A percentile compares a stretch with the other conserved stretches of the same genome.
Evolutionary conservation across 208 protist genomes (phyloP).

Genomic region (Crithidia thermophila): DNA sequence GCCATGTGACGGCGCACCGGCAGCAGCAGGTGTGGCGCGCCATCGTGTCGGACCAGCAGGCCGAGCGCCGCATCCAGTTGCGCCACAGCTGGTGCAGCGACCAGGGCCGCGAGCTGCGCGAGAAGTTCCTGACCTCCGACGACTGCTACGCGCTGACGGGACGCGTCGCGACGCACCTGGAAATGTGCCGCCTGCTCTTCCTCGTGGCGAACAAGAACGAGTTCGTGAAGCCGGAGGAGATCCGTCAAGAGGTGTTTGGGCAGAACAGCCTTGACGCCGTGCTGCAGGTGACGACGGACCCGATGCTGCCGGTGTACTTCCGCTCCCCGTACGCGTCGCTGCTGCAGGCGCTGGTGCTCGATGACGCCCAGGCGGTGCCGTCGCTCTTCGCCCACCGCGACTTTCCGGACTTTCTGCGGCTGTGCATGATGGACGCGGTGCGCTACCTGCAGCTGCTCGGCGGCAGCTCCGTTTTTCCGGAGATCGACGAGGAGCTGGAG

Average conservation of each 20-base stretch:
- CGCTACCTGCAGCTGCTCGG: slow-evolving; percentile 50
- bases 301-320: slow-evolving; percentile 43
- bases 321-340: slow-evolving; percentile 37
- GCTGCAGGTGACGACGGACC: slow-evolving; percentile 42
- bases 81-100: slow-evolving; percentile 45
- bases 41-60: slow-evolving; percentile 38
- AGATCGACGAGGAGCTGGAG: slow-evolving; percentile 40
- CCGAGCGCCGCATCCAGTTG: slow-evolving; percentile 45
- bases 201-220: slow-evolving; percentile 44
- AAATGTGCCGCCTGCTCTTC: slow-evolving; percentile 39
- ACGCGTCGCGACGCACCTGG: slow-evolving; percentile 32
- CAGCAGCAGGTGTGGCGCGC: slow-evolving; percentile 27
- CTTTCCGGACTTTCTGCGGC: slow-evolving; percentile 38
- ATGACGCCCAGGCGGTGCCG: slow-evolving; percentile 29
- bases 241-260: slow-evolving; percentile 51
- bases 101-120: slow-evolving; percentile 33
- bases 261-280: slow-evolving; percentile 43
- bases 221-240: slow-evolving; percentile 52
- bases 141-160: slow-evolving; percentile 49
- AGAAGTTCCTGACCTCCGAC: slow-evolving; percentile 32
- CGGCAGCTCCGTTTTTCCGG: slow-evolving; percentile 13
- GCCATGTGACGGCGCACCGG: slow-evolving; percentile 21
- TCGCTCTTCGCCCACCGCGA: slow-evolving; percentile 38
- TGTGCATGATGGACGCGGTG: slow-evolving; percentile 39
- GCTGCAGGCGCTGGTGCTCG: slow-evolving; percentile 44